Conservation (phyloP, 176 grass and related monocot genomes). For the Musa schizocarpa region DNA sequence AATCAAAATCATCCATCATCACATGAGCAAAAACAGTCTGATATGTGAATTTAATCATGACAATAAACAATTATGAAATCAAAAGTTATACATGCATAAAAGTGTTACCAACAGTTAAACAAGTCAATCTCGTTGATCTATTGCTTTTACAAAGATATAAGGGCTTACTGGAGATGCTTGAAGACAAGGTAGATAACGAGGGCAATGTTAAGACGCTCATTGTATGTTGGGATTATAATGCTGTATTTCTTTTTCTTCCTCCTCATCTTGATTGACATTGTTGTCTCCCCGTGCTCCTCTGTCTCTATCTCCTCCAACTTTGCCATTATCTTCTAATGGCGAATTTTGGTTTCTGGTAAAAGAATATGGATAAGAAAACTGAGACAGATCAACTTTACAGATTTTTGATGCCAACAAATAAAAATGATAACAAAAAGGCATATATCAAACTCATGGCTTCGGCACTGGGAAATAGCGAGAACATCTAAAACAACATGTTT, state of each 20-base stretch:
- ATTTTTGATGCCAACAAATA: not conserved
- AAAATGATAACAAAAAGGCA: not conserved
- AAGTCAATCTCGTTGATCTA: not conserved
- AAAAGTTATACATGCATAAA: not conserved
- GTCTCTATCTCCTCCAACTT: slow-evolving; percentile 12
- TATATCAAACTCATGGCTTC: not conserved
- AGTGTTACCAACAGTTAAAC: not conserved
- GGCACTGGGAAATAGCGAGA: not conserved
- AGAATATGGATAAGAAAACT: not conserved
- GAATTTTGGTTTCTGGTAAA: not conserved
- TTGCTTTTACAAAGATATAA: not conserved
- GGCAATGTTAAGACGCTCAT: slow-evolving; percentile 89
- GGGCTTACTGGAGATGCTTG: slow-evolving; percentile 73
- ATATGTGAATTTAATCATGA: not conserved
- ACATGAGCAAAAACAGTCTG: not conserved
- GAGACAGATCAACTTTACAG: not conserved
- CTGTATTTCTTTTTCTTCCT: slow-evolving; percentile 41
- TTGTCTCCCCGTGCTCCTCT: not conserved
- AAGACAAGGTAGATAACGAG: slow-evolving; percentile 86
- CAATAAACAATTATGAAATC: not conserved
- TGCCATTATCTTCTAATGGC: not conserved
- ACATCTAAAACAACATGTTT: too few relatives aligned
- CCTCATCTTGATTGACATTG: slow-evolving; percentile 10
- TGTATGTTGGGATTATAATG: slow-evolving; percentile 90
- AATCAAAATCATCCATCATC: not conserved